Evolutionary conservation across 148 eudicot species (phyloP).

Genomic region (Spergularia bocconei): DNA sequence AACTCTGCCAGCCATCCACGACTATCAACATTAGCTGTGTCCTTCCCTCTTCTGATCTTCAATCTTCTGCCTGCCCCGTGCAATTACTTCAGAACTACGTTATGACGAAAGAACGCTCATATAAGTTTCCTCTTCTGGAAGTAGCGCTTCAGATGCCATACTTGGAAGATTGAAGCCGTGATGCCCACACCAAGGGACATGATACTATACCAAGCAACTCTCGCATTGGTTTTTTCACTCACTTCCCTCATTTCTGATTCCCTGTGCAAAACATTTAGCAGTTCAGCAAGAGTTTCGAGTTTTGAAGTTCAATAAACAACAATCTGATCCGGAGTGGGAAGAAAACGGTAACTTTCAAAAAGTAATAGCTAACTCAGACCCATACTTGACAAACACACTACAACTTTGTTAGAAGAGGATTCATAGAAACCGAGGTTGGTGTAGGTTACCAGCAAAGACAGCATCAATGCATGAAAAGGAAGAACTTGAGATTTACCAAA

Average conservation of each 20-base stretch:
- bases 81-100: neutral
- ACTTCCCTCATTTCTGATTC: constrained; percentile 74
- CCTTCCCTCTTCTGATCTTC: neutral
- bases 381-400: too few relatives aligned
- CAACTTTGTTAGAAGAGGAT: too few relatives aligned
- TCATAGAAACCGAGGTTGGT: too few relatives aligned
- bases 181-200: constrained; percentile 65
- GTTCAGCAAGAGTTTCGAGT: neutral
- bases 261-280: constrained; percentile 32
- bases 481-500: too few relatives aligned
- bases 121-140: constrained; percentile 78
- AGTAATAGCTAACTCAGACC: too few relatives aligned
- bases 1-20: neutral
- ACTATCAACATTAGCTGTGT: neutral
- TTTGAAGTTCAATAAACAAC: neutral
- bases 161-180: constrained; percentile 46
- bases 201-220: constrained; percentile 70
- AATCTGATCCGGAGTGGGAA: neutral
- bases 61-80: neutral
- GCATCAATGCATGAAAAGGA: too few relatives aligned
- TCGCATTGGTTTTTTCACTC: constrained; percentile 56
- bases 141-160: constrained; percentile 57
- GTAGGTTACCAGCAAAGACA: too few relatives aligned
- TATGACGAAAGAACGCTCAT: constrained; percentile 25
- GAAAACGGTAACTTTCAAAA: neutral